Conservation (phyloP, 1,139 yeast species). For the Diutina neorugosa region DNA sequence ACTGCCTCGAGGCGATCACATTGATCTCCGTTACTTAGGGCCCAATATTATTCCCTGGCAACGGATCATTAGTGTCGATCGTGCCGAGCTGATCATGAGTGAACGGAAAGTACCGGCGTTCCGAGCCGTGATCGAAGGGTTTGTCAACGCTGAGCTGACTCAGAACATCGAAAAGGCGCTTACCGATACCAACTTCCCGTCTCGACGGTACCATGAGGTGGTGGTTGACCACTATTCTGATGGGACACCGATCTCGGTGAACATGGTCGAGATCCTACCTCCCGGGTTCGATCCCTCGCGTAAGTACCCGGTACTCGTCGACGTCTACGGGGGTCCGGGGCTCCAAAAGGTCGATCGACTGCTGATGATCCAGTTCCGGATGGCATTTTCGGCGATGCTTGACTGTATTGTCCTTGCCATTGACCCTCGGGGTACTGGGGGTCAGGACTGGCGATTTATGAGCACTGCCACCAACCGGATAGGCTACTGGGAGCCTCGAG, state of each 20-base stretch:
- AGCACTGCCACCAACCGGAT: conserved; percentile 56
- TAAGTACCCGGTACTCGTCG: conserved; percentile 71
- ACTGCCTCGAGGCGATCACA: conserved; percentile 8
- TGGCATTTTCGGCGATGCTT: conserved; percentile 52
- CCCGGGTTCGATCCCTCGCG: conserved; percentile 43
- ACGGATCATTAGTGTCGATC: conserved; percentile 23
- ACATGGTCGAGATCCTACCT: conserved; percentile 69
- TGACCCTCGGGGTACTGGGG: conserved; percentile 92
- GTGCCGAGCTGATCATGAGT: background rate
- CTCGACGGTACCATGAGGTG: conserved; percentile 36
- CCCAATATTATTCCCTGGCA: conserved; percentile 55
- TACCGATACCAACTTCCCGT: conserved; percentile 40
- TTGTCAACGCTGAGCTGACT: background rate
- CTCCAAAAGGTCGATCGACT: conserved; percentile 56
- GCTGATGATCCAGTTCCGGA: conserved; percentile 53
- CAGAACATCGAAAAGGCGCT: conserved; percentile 5
- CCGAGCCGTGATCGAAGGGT: background rate
- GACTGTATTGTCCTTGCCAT: conserved; percentile 70
- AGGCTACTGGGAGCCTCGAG: conserved; percentile 85
- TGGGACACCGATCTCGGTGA: conserved; percentile 32
- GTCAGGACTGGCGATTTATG: conserved; percentile 64
- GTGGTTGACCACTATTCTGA: conserved; percentile 28
- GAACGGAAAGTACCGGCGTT: background rate
- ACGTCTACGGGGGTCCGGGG: conserved; percentile 93
- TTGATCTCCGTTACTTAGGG: conserved; percentile 43